These are phyloP conservation scores for Penicillium verhagenii DNA, from an alignment of 495 filamentous ascomycete genomes.

Conservation along the genomic window DNA sequence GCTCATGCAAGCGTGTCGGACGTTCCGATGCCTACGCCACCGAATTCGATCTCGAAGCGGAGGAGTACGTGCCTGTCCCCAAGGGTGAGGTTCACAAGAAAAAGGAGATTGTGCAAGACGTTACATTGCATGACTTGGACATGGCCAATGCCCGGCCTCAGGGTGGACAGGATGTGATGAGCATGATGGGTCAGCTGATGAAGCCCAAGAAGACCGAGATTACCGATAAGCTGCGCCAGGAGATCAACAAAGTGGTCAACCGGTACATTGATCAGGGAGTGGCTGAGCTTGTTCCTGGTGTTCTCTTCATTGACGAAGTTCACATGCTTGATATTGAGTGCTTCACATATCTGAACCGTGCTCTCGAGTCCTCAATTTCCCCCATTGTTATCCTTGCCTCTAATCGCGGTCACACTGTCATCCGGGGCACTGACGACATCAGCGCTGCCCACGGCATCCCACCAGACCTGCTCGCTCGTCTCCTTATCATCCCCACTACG, in stretches of 20 bases:
- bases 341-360: constrained; percentile 98
- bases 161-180: constrained; percentile 98
- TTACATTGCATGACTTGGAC: constrained; percentile 93
- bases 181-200: constrained; percentile 99
- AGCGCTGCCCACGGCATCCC: constrained; percentile 90
- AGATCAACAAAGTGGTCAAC: constrained; percentile 98
- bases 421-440: constrained; percentile 80
- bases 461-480: constrained; percentile 83
- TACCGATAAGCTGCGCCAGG: constrained; percentile 88
- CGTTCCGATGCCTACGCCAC: constrained; percentile 94
- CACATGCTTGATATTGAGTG: constrained; percentile 99
- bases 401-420: constrained; percentile 87
- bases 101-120: constrained; percentile 99
- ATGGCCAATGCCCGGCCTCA: constrained; percentile 92
- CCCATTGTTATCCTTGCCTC: constrained; percentile 97
- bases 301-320: constrained; percentile 97
- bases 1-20: constrained; percentile 93
- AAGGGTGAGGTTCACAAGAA: constrained; percentile 99
- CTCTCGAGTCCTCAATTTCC: constrained; percentile 86
- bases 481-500: constrained; percentile 93
- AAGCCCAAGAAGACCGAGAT: constrained; percentile 99
- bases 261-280: constrained; percentile 98
- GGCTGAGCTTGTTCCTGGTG: constrained; percentile 95
- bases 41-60: constrained; percentile 96
- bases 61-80: constrained; percentile 97